phyloP scores from a whole-genome alignment of 768 basidiomycete genomes.

The Bullera alba region DNA sequence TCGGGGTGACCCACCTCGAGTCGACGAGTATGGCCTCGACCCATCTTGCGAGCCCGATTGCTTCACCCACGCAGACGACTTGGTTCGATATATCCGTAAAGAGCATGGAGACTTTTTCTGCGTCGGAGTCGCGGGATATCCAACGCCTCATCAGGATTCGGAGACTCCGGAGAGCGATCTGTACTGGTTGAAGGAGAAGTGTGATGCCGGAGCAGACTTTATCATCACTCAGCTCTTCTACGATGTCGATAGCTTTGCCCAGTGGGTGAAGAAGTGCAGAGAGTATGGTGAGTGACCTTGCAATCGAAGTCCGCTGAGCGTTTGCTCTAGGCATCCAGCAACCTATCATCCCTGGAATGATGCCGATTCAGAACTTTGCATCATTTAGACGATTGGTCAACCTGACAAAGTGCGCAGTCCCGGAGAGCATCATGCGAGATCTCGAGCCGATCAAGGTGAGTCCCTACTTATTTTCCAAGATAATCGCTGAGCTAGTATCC shows the following conservation, averaged over 20 bases:
- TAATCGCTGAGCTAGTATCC: constrained; percentile 3
- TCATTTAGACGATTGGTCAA: constrained; percentile 89
- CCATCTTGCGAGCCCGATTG: constrained; percentile 23
- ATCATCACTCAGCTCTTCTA: constrained; percentile 96
- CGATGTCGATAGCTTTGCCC: constrained; percentile 77
- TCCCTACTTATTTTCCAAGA: constrained; percentile 3
- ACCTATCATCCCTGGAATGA: constrained; percentile 89
- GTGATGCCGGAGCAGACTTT: constrained; percentile 91
- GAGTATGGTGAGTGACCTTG: constrained; percentile 56
- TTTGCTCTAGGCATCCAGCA: constrained; percentile 65
- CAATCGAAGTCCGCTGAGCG: neutral
- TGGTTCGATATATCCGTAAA: constrained; percentile 82
- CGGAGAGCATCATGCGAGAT: constrained; percentile 57
- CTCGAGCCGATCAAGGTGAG: constrained; percentile 70
- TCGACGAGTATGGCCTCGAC: constrained; percentile 62
- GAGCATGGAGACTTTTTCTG: constrained; percentile 81
- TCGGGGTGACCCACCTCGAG: constrained; percentile 89
- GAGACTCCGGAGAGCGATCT: constrained; percentile 51
- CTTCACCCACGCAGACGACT: constrained; percentile 76
- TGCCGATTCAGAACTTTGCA: constrained; percentile 95
- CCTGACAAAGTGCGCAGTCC: constrained; percentile 74
- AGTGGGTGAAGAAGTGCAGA: constrained; percentile 69
- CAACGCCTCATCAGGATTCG: constrained; percentile 49
- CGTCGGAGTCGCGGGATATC: constrained; percentile 92
- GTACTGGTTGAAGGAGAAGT: constrained; percentile 69